Base-by-base conservation (phyloP, 2,329 filamentous ascomycete genomes). In the Neonectria neomacrospora region DNA sequence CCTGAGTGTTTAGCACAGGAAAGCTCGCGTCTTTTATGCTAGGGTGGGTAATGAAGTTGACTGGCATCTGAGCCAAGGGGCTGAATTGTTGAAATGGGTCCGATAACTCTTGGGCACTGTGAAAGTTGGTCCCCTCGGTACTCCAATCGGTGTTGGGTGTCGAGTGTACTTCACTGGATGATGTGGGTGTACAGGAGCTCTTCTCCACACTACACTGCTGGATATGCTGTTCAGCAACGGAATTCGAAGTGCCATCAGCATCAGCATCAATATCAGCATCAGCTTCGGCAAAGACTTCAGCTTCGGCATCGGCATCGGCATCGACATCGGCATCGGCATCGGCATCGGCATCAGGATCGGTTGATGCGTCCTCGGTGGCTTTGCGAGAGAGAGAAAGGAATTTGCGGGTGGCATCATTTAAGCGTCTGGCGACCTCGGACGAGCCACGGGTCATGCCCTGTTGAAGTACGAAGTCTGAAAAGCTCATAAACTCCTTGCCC, bases 401-500 rank as follows among this genome's bases (percentile, higher is more conserved):
- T 34, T 80, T 85, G 70, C 88, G 82, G 0, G 84, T 88, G 12
- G 87, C 83, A 5, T 80, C 77, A 51, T 84, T 84, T 12, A 93
- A 80, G 54, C 88, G 84, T 28, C 81, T 80, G 3, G 83, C 85
- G 41, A 91, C 82, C 16, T 85, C 82, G 0, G 90, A 85, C 8
- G 85, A 81, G 34, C 82, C 75, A 34, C 87, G 81, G 8, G 90
- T 77, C 20, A 91, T 73, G n/a, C 88, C 87, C 58, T 86, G 83
- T 32, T 80, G 77, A 22, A 88, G 73, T 2, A 87, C 85, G 41
- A 85, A 85, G 66, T 92, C 86, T 65, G 91, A 88, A 23, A 95
- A 85, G 32, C 81, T 83, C 68, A 88, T 80, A 70, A 96, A 94
- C 0, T 88, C 86, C 54, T 84, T 88, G 78, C 87, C 90, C 89